Base-by-base conservation (phyloP, 2,329 filamentous ascomycete genomes). In the Calonectria henricotiae region DNA sequence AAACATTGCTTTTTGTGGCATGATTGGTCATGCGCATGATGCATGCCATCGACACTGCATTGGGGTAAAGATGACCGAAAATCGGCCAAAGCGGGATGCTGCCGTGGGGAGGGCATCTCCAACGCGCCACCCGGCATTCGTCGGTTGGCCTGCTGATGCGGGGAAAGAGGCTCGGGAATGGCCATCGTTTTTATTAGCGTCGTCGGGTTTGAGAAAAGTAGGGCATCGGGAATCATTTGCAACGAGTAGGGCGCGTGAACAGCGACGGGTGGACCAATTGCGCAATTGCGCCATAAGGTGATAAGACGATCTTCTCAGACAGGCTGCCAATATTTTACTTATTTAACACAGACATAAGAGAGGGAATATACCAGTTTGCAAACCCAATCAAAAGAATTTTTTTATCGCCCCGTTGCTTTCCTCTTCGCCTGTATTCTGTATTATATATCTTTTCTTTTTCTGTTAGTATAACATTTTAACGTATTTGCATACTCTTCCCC, bases 271-370 rank as follows among this genome's bases (percentile, higher is more conserved):
- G 74, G 78, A 75, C 78, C 78, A 80, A 83, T 83, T 79, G 79
- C 81, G 80, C 81, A 77, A 83, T 82, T 65, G 68, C 46, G 65
- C 62, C 69, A 76, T 75, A 68, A 72, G 67, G 69, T 76, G 76
- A 73, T 76, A 72, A 71, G 65, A 63, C 65, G 68, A 43, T 25
- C 44, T 54, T 69, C 58, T 68, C 35, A 58, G 70, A 71, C 65
- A 54, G 30, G 51, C 13, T 62, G 54, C 35, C 62, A 66, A 62
- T 15, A 64, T 37, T 65, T 65, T 49, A 63, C 39, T 63, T 67
- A 62, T 72, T 51, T 58, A 60, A 67, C 51, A 37, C 49, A 62
- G 12, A 58, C 51, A 20, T 32, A 51, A 65, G 67, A 69, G 58
- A 66, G 64, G 65, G 49, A 68, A 73, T 62, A 76, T 72, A 78